These are phyloP conservation scores for Myriosclerotinia duriaeana DNA, from an alignment of 2,329 filamentous ascomycete species.

Conservation along the genomic window DNA sequence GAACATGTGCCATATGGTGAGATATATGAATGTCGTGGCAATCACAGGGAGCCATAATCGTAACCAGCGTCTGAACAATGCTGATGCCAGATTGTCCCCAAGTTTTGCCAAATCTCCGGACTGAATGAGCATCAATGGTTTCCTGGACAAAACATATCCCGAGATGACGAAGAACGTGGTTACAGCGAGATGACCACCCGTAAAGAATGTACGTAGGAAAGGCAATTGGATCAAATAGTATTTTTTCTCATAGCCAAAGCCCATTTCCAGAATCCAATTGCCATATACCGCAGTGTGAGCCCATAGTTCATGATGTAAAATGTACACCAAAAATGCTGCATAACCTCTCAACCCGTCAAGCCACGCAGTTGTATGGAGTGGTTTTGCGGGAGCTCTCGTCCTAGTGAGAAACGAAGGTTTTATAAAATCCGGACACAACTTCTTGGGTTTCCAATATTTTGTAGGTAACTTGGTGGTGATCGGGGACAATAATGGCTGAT, in stretches of 20 bases:
- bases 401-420: conserved; percentile 22
- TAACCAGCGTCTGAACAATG: conserved; percentile 49
- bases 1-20: conserved; percentile 37
- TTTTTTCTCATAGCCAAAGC: conserved; percentile 39
- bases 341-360: conserved; percentile 51
- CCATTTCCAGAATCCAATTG: conserved; percentile 33
- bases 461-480: neutral
- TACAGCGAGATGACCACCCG: conserved; percentile 60
- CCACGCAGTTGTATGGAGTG: conserved; percentile 32
- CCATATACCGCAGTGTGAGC: conserved; percentile 37
- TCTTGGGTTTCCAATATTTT: conserved; percentile 15
- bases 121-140: conserved; percentile 46
- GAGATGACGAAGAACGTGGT: conserved; percentile 52
- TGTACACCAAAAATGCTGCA: conserved; percentile 49
- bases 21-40: conserved; percentile 45
- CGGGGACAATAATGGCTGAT: conserved; percentile 11
- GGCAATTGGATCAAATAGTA: conserved; percentile 51
- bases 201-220: conserved; percentile 58
- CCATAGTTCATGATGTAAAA: conserved; percentile 46
- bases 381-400: conserved; percentile 20
- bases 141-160: conserved; percentile 48
- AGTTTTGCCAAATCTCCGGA: conserved; percentile 42
- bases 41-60: conserved; percentile 49
- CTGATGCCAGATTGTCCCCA: conserved; percentile 46
- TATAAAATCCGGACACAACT: conserved; percentile 21